These are phyloP conservation scores for Pyrus betulifolia DNA, from an alignment of 306 rosid species.

Conservation along the genomic window DNA sequence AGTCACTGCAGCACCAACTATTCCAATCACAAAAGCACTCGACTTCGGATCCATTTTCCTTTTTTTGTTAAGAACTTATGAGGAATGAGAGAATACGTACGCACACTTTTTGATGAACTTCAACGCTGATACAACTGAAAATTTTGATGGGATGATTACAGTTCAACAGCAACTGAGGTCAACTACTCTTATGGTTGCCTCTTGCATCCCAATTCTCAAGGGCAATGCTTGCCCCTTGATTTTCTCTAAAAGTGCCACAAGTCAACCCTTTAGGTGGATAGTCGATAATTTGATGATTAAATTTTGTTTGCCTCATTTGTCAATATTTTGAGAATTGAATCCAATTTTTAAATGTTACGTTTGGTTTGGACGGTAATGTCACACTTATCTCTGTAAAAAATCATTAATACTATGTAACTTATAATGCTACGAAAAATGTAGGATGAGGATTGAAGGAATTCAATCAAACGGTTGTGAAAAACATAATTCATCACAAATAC, in stretches of 20 bases:
- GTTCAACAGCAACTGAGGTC: background rate
- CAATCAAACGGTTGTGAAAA: too few relatives aligned
- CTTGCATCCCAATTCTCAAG: background rate
- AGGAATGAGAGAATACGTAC: too few relatives aligned
- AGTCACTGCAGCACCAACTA: slow-evolving; percentile 62
- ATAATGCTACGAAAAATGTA: too few relatives aligned
- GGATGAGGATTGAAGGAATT: too few relatives aligned
- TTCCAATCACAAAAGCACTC: slow-evolving; percentile 51
- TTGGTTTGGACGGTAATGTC: too few relatives aligned
- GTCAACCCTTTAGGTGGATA: background rate
- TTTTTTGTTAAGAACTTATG: background rate
- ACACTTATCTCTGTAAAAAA: too few relatives aligned
- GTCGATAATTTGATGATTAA: background rate
- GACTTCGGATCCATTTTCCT: slow-evolving; percentile 47
- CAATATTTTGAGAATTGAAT: background rate
- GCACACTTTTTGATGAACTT: background rate
- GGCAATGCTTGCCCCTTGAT: background rate
- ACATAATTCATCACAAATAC: too few relatives aligned
- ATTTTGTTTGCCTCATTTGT: background rate
- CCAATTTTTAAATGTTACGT: too few relatives aligned
- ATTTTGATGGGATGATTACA: background rate
- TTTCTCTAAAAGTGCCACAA: slow-evolving; percentile 5
- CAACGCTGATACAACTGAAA: background rate
- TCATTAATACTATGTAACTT: too few relatives aligned
- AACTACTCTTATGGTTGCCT: background rate